Evolutionary conservation across 371 early-diverging fungal species (phyloP).

Genomic region (Circinella umbellata): DNA sequence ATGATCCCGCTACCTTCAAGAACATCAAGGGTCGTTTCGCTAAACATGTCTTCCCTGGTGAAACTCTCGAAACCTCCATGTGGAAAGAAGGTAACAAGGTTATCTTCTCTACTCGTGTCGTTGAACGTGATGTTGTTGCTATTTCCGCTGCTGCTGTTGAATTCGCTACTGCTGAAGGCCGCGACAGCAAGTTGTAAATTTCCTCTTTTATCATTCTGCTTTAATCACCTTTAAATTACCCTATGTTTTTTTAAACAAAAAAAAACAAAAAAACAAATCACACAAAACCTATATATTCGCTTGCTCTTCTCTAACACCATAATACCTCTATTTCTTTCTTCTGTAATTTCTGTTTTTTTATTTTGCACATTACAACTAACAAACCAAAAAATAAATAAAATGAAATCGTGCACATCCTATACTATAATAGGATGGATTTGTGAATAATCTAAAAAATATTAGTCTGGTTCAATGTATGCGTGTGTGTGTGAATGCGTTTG

Average conservation of each 20-base stretch:
- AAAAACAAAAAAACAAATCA: no score
- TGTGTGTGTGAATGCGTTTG: no score
- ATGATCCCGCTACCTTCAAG: slow-evolving; percentile 75
- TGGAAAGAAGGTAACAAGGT: slow-evolving; percentile 92
- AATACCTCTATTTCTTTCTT: slow-evolving; percentile 3
- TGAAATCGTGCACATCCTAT: neutral
- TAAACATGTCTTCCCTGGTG: slow-evolving; percentile 95
- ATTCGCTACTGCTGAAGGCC: slow-evolving; percentile 41
- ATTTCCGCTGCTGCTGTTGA: slow-evolving; percentile 91
- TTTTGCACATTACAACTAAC: neutral
- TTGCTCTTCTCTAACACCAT: neutral
- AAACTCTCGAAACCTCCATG: slow-evolving; percentile 94
- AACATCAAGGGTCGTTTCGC: slow-evolving; percentile 92
- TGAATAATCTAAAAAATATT: neutral
- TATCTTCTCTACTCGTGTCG: slow-evolving; percentile 89
- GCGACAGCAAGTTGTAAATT: slow-evolving; percentile 51
- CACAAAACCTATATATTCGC: no score
- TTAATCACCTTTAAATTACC: neutral
- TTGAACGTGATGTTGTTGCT: slow-evolving; percentile 87
- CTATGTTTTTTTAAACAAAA: neutral
- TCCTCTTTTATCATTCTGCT: neutral
- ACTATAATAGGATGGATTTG: neutral
- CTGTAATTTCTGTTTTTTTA: neutral
- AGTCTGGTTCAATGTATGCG: no score
- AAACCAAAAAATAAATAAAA: neutral